Evolutionary conservation across 1,284 basidiomycete genomes (phyloP).

Genomic region (Xanthoconium separans): DNA sequence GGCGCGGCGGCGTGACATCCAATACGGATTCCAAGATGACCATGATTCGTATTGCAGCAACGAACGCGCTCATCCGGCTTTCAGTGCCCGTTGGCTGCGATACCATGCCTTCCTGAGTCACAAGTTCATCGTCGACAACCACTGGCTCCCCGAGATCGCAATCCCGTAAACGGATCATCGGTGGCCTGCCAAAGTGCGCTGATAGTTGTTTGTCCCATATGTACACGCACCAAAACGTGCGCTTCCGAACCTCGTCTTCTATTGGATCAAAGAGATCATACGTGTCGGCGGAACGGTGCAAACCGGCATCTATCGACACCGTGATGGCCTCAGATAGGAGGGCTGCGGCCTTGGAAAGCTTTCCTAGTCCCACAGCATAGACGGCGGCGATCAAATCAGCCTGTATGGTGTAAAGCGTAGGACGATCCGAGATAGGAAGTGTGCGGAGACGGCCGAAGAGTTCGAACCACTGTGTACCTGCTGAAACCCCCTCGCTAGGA

Average conservation of each 20-base stretch:
- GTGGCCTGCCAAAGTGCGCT: constrained; percentile 84
- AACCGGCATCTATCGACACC: constrained; percentile 79
- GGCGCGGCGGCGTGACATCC: constrained; percentile 66
- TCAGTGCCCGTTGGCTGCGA: constrained; percentile 68
- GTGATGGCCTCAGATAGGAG: constrained; percentile 83
- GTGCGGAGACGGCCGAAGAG: constrained; percentile 81
- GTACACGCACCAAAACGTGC: constrained; percentile 93
- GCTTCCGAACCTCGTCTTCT: constrained; percentile 84
- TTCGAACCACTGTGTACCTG: constrained; percentile 90
- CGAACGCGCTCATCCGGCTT: constrained; percentile 78
- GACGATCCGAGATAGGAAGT: constrained; percentile 81
- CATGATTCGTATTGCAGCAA: constrained; percentile 71
- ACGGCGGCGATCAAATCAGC: constrained; percentile 84
- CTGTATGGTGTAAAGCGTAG: constrained; percentile 87
- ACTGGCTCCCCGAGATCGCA: constrained; percentile 84
- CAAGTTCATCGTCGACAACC: constrained; percentile 85
- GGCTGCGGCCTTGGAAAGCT: constrained; percentile 82
- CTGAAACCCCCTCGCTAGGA: constrained; percentile 75
- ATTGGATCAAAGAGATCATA: constrained; percentile 87
- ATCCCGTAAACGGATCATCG: constrained; percentile 80
- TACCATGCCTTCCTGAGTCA: constrained; percentile 69
- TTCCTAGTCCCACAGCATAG: constrained; percentile 84
- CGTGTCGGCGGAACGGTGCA: constrained; percentile 84
- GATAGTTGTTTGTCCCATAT: constrained; percentile 88
- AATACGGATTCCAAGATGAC: constrained; percentile 81